Base-by-base conservation (phyloP, 2,329 filamentous ascomycete species). In the Trichoderma koningiopsis region DNA sequence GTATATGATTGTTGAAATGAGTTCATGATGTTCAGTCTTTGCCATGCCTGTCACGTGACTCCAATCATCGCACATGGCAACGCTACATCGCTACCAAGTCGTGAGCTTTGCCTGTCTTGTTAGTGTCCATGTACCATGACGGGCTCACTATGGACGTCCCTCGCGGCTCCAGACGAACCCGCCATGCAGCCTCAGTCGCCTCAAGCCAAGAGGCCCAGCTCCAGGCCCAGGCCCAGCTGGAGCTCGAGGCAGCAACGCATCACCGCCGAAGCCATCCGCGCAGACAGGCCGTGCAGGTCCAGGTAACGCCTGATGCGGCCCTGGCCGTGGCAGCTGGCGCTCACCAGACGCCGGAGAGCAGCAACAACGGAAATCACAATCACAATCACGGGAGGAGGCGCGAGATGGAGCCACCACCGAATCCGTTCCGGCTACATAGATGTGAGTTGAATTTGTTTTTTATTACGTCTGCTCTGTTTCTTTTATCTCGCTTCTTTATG, bases 391-490 rank as follows among this genome's bases (percentile, higher is more conserved):
- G 72, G 27, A 72, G 74, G 40, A 62, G 65, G 40, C 52, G 37
- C 22, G 61, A 43, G 37, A 49, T 47, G 37, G 69, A 47, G 10
- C 65, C 69, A 53, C 78, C 78, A 27, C 77, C 77, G 49, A 78
- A 81, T 74, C 79, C 79, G 0, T 81, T 81, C 70, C 78, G 79
- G 22, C 72, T 80, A 2, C 78, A 80, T 63, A 75, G 78, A 72
- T 76, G 79, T 81, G 69, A 79, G 79, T 35, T 43, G 14, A 27
- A 7, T 27, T 35, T 47, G 31, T 29, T 8, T 8, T 62, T 27
- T 62, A 24, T 59, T 19, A 52, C 59, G 64, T 65, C 35, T 33
- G 35, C 69, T 40, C 33, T 19, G 19, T 27, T 19, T 16, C 33
- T 60, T 43, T 60, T 22, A 24, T 60, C 24, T 19, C 19, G 16